phyloP scores from a whole-genome alignment of 768 basidiomycete genomes.

The Tylopilus vinaceipallidus region DNA sequence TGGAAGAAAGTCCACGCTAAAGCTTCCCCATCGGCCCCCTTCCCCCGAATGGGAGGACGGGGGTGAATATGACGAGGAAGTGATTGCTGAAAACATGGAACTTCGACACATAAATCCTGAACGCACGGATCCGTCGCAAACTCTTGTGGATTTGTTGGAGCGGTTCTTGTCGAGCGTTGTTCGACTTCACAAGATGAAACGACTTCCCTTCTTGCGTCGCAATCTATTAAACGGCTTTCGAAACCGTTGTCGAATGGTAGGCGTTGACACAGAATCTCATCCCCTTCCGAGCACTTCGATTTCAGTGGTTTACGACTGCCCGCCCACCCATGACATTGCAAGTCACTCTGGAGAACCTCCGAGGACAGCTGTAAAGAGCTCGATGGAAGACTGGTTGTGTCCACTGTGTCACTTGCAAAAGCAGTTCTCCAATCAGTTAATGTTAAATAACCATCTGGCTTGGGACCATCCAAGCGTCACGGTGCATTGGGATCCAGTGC shows the following conservation, averaged over 20 bases:
- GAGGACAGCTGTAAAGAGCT: constrained; percentile 16
- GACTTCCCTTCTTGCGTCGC: constrained; percentile 56
- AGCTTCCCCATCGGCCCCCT: neutral
- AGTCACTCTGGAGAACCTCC: constrained; percentile 11
- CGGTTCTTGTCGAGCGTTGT: constrained; percentile 29
- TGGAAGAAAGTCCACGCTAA: constrained; percentile 13
- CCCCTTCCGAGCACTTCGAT: constrained; percentile 19
- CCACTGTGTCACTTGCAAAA: constrained; percentile 53
- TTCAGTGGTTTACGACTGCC: constrained; percentile 24
- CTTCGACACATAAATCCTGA: too few species aligned
- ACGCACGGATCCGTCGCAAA: constrained; percentile 31
- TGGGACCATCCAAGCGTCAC: constrained; percentile 47
- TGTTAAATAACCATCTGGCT: constrained; percentile 47
- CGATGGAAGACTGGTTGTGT: constrained; percentile 43
- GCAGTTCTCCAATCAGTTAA: constrained; percentile 39
- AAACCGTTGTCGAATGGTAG: constrained; percentile 37
- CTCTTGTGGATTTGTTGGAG: constrained; percentile 37
- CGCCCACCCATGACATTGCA: constrained; percentile 4
- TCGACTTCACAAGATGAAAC: constrained; percentile 37
- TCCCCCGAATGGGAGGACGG: constrained; percentile 5
- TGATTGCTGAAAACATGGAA: too few species aligned
- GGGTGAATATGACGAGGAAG: neutral
- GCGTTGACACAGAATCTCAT: constrained; percentile 33
- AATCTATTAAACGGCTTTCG: constrained; percentile 50
- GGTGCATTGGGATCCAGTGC: constrained; percentile 36